Conservation (phyloP, 768 basidiomycete genomes). For the Panellus pusillus region DNA sequence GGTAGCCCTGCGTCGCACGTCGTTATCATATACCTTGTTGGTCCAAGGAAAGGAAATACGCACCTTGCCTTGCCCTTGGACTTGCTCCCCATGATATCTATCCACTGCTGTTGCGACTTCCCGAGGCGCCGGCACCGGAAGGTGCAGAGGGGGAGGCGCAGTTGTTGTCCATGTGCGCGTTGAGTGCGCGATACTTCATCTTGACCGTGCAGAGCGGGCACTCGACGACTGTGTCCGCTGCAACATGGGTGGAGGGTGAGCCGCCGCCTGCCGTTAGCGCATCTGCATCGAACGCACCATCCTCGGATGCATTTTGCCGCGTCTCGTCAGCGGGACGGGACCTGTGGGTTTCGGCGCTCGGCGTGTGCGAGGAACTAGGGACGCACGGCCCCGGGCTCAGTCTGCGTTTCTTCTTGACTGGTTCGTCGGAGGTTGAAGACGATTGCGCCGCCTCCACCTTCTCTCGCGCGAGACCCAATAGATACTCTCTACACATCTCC, state of each 20-base stretch:
- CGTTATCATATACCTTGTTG: neutral
- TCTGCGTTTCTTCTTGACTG: conserved; percentile 10
- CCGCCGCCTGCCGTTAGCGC: no score
- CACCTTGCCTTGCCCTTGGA: conserved; percentile 44
- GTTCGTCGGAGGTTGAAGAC: neutral
- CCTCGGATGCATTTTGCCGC: no score
- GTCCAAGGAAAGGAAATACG: conserved; percentile 2
- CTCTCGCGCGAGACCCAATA: conserved; percentile 42
- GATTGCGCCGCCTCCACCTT: conserved; percentile 29
- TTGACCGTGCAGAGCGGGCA: conserved; percentile 64
- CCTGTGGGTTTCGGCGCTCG: conserved; percentile 8
- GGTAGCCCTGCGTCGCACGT: conserved; percentile 21
- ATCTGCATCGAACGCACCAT: no score
- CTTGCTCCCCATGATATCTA: conserved; percentile 39
- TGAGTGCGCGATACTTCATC: conserved; percentile 50
- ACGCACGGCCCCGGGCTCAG: neutral
- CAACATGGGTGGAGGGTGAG: conserved; percentile 6
- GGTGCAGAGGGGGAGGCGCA: conserved; percentile 38
- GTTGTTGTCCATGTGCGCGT: conserved; percentile 64
- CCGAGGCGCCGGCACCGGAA: conserved; percentile 42
- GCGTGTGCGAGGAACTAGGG: conserved; percentile 12
- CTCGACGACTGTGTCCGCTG: conserved; percentile 42
- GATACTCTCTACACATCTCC: conserved; percentile 35
- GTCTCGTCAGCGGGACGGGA: no score
- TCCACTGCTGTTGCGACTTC: conserved; percentile 40